phyloP scores from a whole-genome alignment of 306 rosid genomes.

The Inga oerstediana region DNA sequence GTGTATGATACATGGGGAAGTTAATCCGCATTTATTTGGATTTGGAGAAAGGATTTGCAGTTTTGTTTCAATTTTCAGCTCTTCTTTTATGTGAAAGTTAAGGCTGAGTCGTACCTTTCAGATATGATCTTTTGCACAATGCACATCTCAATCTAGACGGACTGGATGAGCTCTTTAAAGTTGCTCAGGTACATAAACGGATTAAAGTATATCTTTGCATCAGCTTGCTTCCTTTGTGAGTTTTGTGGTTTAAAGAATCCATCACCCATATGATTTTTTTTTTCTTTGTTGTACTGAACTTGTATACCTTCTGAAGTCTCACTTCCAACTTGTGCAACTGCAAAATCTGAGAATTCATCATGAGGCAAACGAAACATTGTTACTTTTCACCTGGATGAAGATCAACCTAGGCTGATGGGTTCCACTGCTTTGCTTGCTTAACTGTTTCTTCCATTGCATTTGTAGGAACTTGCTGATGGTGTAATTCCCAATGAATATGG shows the following conservation, averaged over 20 bases:
- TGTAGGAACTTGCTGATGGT: constrained; percentile 95
- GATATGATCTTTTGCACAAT: constrained; percentile 95
- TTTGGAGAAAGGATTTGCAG: constrained; percentile 22
- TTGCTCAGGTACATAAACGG: constrained; percentile 78
- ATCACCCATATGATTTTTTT: neutral
- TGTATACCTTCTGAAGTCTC: constrained; percentile 5
- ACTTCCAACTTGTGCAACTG: neutral
- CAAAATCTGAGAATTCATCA: constrained; percentile 3
- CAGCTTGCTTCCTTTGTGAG: neutral
- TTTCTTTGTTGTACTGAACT: neutral
- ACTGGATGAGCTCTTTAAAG: constrained; percentile 88
- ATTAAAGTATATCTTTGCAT: neutral
- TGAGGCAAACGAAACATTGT: constrained; percentile 1
- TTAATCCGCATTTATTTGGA: constrained; percentile 21
- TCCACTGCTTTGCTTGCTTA: constrained; percentile 12
- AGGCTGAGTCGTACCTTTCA: constrained; percentile 46
- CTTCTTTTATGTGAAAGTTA: constrained; percentile 32
- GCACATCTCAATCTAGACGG: constrained; percentile 95
- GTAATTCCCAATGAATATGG: constrained; percentile 98
- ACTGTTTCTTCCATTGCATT: constrained; percentile 30
- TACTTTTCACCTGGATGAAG: constrained; percentile 39
- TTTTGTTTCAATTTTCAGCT: constrained; percentile 18
- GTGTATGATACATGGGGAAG: neutral
- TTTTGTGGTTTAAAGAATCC: neutral
- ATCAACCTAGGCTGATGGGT: constrained; percentile 13